Base-by-base conservation (phyloP, 1,284 basidiomycete genomes). In the Marasmius fiardii region DNA sequence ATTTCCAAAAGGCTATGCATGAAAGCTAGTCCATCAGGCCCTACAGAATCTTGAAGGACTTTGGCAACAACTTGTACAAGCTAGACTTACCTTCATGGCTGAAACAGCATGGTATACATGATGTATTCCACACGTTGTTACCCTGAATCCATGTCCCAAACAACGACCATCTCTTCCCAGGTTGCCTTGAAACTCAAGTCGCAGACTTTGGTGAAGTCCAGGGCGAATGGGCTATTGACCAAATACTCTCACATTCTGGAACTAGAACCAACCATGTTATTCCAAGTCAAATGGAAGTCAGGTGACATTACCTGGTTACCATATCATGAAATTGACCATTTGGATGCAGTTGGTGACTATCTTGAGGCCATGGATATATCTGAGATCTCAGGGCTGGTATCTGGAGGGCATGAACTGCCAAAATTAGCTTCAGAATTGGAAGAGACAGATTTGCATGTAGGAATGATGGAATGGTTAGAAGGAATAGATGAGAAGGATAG, bases 11-110 rank as follows among this genome's bases (percentile, higher is more conserved):
- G 65, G 3, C 49, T 54, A 0, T 57, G 64, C 0, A 33, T 56
- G 0, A 72, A 71, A 39, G 69, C 0, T 71, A 70, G 44, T 72
- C 49, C 26, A 64, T 71, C 34, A 61, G 69, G 0, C 69, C 69
- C 1, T 72, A 65, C 54, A 7, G 41, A 6, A 61, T 72, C 3
- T 7, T 52, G 0, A 45, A 58, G 14, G 68, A 68, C 53, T 67
- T 62, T 28, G 20, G 51, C 0, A 68, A 69, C 35, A 63, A 67
- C 7, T 66, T 66, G 0, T 73, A 62, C 49, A 16, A 56, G 6
- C n/a, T 70, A 2, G 64, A 72, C 14, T 49, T 71, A 24, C 66
- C 68, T 7, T 3, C 53, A 2, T 51, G 62, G 5, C 37, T 74
- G 16, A 63, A 60, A 14, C 59, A 63, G 23, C 43, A 62, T 7